Base-by-base conservation (phyloP, 495 filamentous ascomycete genomes). In the Talaromyces proteolyticus region DNA sequence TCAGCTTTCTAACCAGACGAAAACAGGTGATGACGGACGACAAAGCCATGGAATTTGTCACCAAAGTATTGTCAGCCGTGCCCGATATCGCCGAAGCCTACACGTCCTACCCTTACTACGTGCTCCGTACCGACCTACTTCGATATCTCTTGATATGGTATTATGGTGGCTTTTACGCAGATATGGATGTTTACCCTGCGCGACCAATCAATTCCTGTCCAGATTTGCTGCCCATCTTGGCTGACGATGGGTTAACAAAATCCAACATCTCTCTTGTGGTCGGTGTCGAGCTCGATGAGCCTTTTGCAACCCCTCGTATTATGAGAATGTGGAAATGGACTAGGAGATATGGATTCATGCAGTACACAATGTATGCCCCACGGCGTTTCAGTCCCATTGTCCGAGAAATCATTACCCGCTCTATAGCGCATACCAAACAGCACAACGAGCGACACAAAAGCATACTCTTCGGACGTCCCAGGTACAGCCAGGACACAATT, bases 81-180 rank as follows among this genome's bases (percentile, higher is more conserved):
- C 68, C 68, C 6, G 65, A 67, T 1, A 56, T 72, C 7, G 49
- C 54, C 5, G 46, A 25, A 0, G 23, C 63, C 2, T 72, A 68
- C 51, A 45, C 61, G 18, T 61, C 63, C 26, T 70, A 70, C 22
- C 68, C 66, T 0, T 54, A 67, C 41, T 47, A 63, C 18, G 65
- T 74, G 23, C 67, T 72, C 6, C 67, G 69, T 3, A 67, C 70
- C 0, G 74, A 79, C 37, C 62, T 78, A 0, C 59, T 78, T n/a
- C 66, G 74, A 17, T 79, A 79, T 51, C 57, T 77, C 5, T 48
- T 78, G 0, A 51, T 79, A 12, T 68, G 65, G 60, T 68, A 69
- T 44, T 66, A 71, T 26, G 77, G 77, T 10, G 77, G 77, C 18
- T 75, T 73, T 42, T 80, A 78, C 52, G 69, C 66, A 1, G 77